These are phyloP conservation scores for Hypoxylon crocopeplum DNA, from an alignment of 495 filamentous ascomycete species.

Conservation along the genomic window DNA sequence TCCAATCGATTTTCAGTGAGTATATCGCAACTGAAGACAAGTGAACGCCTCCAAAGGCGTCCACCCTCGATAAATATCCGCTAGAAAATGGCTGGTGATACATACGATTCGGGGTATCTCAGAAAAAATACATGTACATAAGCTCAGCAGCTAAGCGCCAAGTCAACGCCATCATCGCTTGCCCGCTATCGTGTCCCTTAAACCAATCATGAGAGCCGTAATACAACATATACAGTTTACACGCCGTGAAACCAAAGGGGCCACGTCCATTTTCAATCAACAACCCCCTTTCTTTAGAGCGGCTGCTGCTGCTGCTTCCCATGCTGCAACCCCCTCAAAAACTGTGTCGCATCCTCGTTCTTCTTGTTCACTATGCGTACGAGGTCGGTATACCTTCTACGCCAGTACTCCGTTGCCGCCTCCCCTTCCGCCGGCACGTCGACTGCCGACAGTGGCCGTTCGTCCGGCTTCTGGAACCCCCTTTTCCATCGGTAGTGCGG, in stretches of 20 bases:
- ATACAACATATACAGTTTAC: no score
- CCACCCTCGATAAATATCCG: neutral
- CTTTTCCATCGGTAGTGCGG: conserved; percentile 44
- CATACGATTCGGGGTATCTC: conserved; percentile 19
- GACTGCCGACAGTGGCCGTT: neutral
- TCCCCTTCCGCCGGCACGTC: conserved; percentile 40
- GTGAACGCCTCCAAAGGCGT: no score
- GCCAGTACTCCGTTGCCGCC: conserved; percentile 46
- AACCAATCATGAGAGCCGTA: no score
- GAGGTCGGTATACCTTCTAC: conserved; percentile 47
- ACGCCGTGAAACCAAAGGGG: no score
- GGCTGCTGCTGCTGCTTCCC: neutral
- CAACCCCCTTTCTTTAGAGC: no score
- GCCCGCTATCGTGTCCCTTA: no score
- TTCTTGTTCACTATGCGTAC: conserved; percentile 36
- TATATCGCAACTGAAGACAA: no score
- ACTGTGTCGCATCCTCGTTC: conserved; percentile 35
- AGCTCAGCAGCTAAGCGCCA: no score
- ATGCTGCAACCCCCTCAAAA: neutral
- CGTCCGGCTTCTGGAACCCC: conserved; percentile 30
- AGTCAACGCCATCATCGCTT: no score
- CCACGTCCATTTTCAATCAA: no score
- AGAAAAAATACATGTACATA: conserved; percentile 14
- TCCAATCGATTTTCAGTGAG: no score
- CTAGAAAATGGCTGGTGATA: conserved; percentile 3